Percentiles rank a stretch among this genome's conserved stretches.
Evolutionary conservation across 352 stramenopile species (phyloP).

Genomic region (Phytophthora quininea): DNA sequence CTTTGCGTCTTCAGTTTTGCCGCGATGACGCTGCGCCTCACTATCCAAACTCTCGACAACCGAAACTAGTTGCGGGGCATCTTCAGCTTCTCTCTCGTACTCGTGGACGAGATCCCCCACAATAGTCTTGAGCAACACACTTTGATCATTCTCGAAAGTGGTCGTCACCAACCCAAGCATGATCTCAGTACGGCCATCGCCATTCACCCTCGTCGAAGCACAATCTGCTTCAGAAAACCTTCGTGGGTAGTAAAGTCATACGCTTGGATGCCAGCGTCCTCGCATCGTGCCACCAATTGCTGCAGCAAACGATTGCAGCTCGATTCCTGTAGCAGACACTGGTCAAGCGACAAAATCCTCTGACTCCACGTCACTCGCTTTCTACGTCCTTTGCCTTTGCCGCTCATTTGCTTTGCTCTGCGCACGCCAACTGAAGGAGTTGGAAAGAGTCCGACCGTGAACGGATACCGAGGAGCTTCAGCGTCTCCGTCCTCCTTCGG

Average conservation of each 20-base stretch:
- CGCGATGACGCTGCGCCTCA: constrained; percentile 57
- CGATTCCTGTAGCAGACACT: constrained; percentile 57
- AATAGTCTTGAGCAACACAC: constrained; percentile 34
- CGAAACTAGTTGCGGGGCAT: constrained; percentile 48
- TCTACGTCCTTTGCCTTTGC: constrained; percentile 42
- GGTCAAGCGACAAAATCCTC: constrained; percentile 69
- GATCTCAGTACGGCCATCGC: constrained; percentile 38
- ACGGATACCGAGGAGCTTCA: constrained; percentile 27
- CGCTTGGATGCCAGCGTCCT: constrained; percentile 37
- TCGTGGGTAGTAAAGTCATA: constrained; percentile 69
- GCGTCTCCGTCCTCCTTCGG: neutral
- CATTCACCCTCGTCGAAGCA: constrained; percentile 58
- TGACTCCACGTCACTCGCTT: constrained; percentile 53
- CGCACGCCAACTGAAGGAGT: constrained; percentile 50
- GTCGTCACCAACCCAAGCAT: constrained; percentile 77
- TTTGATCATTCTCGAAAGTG: constrained; percentile 44
- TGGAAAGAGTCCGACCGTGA: constrained; percentile 80
- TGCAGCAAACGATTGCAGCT: constrained; percentile 54
- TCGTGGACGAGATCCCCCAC: constrained; percentile 38
- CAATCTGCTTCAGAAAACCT: constrained; percentile 73
- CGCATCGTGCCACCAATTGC: constrained; percentile 34
- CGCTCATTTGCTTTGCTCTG: constrained; percentile 38
- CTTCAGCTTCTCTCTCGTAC: constrained; percentile 8
- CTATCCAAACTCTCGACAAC: constrained; percentile 68
- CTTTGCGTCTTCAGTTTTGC: neutral